Percentiles rank a stretch among this genome's conserved stretches.
These are phyloP conservation scores for Phtheirospermum japonicum DNA, from an alignment of 257 asterid genomes.

Conservation along the genomic window DNA sequence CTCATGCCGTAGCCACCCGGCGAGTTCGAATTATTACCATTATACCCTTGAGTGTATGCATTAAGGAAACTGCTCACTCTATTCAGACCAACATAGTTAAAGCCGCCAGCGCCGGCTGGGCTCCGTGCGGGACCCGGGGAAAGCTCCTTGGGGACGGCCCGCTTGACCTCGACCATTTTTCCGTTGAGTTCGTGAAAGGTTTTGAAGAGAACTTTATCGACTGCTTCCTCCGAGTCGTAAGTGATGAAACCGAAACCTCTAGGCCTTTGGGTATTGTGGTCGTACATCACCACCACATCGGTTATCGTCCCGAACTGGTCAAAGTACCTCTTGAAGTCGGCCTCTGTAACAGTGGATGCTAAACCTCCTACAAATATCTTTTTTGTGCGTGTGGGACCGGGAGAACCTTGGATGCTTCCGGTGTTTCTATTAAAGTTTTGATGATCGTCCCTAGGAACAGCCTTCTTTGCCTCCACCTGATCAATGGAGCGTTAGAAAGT, in stretches of 20 bases:
- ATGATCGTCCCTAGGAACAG: conserved; percentile 83
- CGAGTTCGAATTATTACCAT: conserved; percentile 37
- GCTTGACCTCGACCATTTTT: conserved; percentile 85
- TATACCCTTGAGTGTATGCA: conserved; percentile 46
- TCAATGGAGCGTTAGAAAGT: conserved; percentile 15
- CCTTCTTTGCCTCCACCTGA: conserved; percentile 95
- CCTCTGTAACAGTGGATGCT: conserved; percentile 78
- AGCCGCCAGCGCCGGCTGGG: conserved; percentile 47
- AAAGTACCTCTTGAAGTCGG: conserved; percentile 76
- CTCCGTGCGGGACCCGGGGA: conserved; percentile 67
- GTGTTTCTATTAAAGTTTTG: conserved; percentile 39
- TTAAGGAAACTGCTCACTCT: conserved; percentile 48
- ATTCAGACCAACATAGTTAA: conserved; percentile 29
- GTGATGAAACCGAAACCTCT: conserved; percentile 94
- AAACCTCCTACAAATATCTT: conserved; percentile 90
- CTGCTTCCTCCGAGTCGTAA: conserved; percentile 79
- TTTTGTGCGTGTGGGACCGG: conserved; percentile 70
- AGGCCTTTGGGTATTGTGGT: conserved; percentile 90
- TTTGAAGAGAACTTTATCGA: conserved; percentile 64
- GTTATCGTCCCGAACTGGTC: conserved; percentile 75
- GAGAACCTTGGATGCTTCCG: conserved; percentile 62
- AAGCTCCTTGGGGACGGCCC: conserved; percentile 78
- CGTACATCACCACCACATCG: conserved; percentile 93
- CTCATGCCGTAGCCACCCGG: conserved; percentile 54
- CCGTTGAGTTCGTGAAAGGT: conserved; percentile 82